Evolutionary conservation across 345 rosid species (phyloP), one percentile per base, ranked within the genome.

Genomic region (Hirschfeldia incana): DNA sequence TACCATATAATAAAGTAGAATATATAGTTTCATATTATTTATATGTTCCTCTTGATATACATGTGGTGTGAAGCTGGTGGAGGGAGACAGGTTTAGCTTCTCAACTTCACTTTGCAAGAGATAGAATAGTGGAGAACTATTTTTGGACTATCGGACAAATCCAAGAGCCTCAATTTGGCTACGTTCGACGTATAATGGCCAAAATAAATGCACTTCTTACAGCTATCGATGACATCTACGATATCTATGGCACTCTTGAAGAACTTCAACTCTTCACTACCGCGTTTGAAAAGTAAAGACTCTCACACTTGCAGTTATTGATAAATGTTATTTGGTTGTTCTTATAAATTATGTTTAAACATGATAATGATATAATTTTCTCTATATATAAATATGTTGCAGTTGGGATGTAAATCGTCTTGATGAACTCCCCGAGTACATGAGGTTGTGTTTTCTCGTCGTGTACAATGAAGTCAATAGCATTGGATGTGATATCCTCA

Each of bases 221-320:
- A 10, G n/a, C 73, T 1, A 26, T 81, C 0, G 90, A 87, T 78
- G 91, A 86, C 16, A 84, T 61, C 0, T 86, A 84, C 30, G 89
- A 86, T 69, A 53, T 15, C 0, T 77, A 81, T 68, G 91, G 85
- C 28, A 83, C 89, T 8, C 30, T 58, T 15, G 84, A 83, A 28
- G 89, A 87, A 70, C 90, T 87, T 44, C 59, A 76, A 42, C 70
- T 77, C 29, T 76, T 86, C 32, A 84, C 89, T 0, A 17, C 15
- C 3, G 76, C 79, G 7, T 49, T 84, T 64, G 77, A 84, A 36
- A 83, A 78, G 89, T 87, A 69, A 67, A 21, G 61, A 46, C 1
- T n/a, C n/a, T 7, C 8, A 26, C 16, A 65, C 4, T 53, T 34
- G 1, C 8, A 9, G 11, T 21, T 44, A 3, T 7, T 11, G 5